Evolutionary conservation across 345 rosid species (phyloP).

Genomic region (Eucalyptus sp.): DNA sequence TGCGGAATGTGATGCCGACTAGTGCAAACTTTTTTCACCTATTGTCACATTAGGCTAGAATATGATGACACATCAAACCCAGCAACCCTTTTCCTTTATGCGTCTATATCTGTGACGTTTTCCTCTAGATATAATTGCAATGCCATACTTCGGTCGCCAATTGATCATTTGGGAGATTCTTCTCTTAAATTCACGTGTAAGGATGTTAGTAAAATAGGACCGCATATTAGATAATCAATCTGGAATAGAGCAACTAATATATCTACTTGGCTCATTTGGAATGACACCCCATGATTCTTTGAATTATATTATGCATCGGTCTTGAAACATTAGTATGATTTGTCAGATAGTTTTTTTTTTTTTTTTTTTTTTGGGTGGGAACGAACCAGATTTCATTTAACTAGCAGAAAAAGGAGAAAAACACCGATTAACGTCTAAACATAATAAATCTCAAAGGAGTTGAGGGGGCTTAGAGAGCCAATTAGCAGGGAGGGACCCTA

Average conservation of each 20-base stretch:
- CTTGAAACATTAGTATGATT: not conserved
- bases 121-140: not conserved
- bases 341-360: not conserved
- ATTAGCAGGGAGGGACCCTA: not conserved
- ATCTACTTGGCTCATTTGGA: not conserved
- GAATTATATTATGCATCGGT: not conserved
- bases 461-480: not conserved
- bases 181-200: not conserved
- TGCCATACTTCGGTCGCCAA: not conserved
- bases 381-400: not conserved
- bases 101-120: not conserved
- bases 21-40: not conserved
- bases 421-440: fast-evolving
- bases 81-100: not conserved
- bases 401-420: not conserved
- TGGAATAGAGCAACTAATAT: not conserved
- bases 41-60: not conserved
- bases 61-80: not conserved
- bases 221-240: not conserved
- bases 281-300: not conserved
- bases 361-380: not conserved
- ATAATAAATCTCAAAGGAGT: not conserved
- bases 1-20: not conserved
- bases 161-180: not conserved
- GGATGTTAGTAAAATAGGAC: not conserved